These are phyloP conservation scores for Cenococcum geophilum DNA, from an alignment of 495 filamentous ascomycete genomes.

Conservation along the genomic window DNA sequence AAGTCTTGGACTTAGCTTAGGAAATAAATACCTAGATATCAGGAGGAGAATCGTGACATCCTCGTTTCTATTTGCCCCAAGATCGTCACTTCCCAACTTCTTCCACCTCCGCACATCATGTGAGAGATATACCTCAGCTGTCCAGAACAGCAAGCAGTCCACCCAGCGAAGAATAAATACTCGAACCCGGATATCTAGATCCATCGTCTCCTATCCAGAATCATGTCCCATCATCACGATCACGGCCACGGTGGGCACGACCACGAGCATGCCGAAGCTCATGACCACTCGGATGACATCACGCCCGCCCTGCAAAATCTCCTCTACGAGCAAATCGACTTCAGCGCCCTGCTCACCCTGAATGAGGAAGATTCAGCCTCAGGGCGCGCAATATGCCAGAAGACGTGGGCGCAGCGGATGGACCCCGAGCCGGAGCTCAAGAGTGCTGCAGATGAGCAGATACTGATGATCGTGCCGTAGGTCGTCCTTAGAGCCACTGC, in stretches of 20 bases:
- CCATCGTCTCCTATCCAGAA: background rate
- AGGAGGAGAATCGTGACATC: too few relatives aligned
- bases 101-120: background rate
- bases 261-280: slow-evolving; percentile 42
- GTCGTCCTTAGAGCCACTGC: slow-evolving; percentile 33
- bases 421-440: slow-evolving; percentile 62
- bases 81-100: background rate
- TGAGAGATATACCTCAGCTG: background rate
- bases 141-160: background rate
- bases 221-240: slow-evolving; percentile 38
- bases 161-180: background rate
- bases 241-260: slow-evolving; percentile 37
- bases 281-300: slow-evolving; percentile 86
- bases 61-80: too few relatives aligned
- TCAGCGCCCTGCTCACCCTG: slow-evolving; percentile 74
- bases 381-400: slow-evolving; percentile 72
- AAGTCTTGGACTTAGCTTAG: too few relatives aligned
- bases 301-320: slow-evolving; percentile 81
- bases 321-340: slow-evolving; percentile 85
- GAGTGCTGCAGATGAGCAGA: slow-evolving; percentile 85
- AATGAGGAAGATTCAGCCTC: slow-evolving; percentile 68
- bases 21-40: too few relatives aligned
- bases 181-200: too few relatives aligned
- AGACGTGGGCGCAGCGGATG: slow-evolving; percentile 81
- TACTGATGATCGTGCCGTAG: slow-evolving; percentile 88